phyloP scores from a whole-genome alignment of 495 filamentous ascomycete species.

The Thermochaetoides thermophila region DNA sequence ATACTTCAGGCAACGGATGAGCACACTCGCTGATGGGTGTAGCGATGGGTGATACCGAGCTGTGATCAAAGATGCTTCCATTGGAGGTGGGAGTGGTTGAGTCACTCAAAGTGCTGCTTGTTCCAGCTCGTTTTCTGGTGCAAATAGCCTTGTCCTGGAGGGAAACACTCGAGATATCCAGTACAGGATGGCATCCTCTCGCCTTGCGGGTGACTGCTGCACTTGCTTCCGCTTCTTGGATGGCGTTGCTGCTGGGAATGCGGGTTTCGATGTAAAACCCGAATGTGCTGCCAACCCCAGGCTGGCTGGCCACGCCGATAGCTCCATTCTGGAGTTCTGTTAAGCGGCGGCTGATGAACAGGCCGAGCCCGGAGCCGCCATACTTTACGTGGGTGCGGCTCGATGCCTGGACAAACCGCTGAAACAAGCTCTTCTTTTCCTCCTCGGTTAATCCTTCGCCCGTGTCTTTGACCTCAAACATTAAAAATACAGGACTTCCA shows the following conservation, averaged over 20 bases:
- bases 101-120: not conserved
- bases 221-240: conserved; percentile 19
- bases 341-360: conserved; percentile 60
- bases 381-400: conserved; percentile 60
- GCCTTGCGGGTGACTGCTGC: too few species aligned
- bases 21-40: not conserved
- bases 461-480: conserved; percentile 59
- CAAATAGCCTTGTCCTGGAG: too few species aligned
- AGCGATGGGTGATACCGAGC: not conserved
- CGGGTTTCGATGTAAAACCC: conserved; percentile 60
- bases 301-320: conserved; percentile 53
- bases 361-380: conserved; percentile 61
- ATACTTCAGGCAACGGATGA: too few species aligned
- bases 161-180: too few species aligned
- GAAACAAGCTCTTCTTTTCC: conserved; percentile 54
- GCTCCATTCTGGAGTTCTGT: conserved; percentile 64
- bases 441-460: conserved; percentile 54
- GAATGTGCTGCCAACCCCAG: conserved; percentile 59
- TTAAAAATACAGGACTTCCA: conserved; percentile 45
- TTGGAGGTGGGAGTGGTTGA: not conserved
- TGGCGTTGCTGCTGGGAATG: conserved; percentile 18
- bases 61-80: not conserved
- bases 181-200: too few species aligned
- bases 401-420: conserved; percentile 63
- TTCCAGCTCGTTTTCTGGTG: too few species aligned